Evolutionary conservation across 2,329 filamentous ascomycete genomes (phyloP), one percentile per base, ranked within the genome.

Genomic region (Penicillium sp.): DNA sequence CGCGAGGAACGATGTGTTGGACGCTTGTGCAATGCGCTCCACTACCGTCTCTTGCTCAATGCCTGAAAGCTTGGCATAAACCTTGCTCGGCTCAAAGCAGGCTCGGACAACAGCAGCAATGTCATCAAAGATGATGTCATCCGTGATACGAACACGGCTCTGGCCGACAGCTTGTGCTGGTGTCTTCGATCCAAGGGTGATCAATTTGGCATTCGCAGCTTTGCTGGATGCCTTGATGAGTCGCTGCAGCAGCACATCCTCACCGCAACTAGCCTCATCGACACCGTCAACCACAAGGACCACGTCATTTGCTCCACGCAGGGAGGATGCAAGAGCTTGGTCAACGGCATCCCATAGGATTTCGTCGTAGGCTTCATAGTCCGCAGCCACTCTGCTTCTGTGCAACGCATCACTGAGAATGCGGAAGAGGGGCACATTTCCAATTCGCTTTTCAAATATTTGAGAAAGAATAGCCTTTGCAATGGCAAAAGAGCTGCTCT

Each of bases 1-100:
- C 73, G 75, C 78, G 0, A 79, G 70, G 60, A 80, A 78, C 6
- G 77, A 79, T 8, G 76, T 73, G 9, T 72, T 67, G 6, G 77
- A 70, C 9, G 71, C 74, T 31, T 76, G 68, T 2, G 71, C 65
- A 41, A 80, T 70, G 2, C 69, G 69, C n/a, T 71, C 71, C 21
- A 77, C 66, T 0, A 71, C 59, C 0, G 70, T 69, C 53, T 79
- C 77, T 49, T 73, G 74, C 41, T 76, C 71, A 6, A 73, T 61
- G 44, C 76, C 71, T 6, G 69, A 58, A 61, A 78, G 62, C 7
- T 63, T 47, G 0, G 35, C 48, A 61, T 75, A 78, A 3, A 54
- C 58, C 7, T 67, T 64, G 58, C 65, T 63, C 3, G 52, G 47
- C 44, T 73, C 67, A 8, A 79, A 70, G 7, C 65, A 64, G 51